Conservation (phyloP, 1,284 basidiomycete genomes). For the Termitomyces sp. region DNA sequence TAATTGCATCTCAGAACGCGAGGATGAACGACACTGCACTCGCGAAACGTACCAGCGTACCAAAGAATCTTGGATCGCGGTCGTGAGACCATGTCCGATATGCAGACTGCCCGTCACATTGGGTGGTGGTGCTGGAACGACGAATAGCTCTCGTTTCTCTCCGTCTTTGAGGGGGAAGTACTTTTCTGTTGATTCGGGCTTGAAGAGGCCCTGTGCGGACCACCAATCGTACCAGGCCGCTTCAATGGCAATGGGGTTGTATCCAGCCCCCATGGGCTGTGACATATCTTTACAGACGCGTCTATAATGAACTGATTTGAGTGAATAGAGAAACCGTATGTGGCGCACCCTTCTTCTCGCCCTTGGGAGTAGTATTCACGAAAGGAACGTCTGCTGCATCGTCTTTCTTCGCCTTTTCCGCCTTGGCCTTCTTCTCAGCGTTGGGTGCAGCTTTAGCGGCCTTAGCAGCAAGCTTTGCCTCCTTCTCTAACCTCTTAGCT, state of each 20-base stretch:
- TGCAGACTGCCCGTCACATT: constrained; percentile 97
- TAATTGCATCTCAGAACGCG: constrained; percentile 24
- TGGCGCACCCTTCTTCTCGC: constrained; percentile 85
- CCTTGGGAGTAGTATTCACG: constrained; percentile 82
- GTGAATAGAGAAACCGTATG: constrained; percentile 2
- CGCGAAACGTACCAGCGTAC: constrained; percentile 68
- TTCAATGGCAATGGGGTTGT: constrained; percentile 95
- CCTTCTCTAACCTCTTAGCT: constrained; percentile 61
- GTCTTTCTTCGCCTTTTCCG: constrained; percentile 74
- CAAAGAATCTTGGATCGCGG: constrained; percentile 88
- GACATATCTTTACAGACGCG: constrained; percentile 61
- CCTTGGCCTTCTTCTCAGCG: constrained; percentile 67
- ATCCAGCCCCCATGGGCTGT: constrained; percentile 83
- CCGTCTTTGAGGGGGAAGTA: constrained; percentile 59
- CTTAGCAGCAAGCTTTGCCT: constrained; percentile 80
- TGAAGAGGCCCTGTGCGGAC: constrained; percentile 87
- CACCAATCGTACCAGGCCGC: constrained; percentile 99
- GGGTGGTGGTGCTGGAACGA: constrained; percentile 93
- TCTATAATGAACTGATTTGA: neutral
- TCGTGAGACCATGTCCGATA: constrained; percentile 94
- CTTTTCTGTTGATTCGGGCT: constrained; percentile 63
- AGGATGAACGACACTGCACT: neutral
- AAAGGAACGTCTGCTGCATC: constrained; percentile 69
- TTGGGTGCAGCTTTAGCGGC: constrained; percentile 43
- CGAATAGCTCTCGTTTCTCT: constrained; percentile 47